Conservation (phyloP, 192 early-diverging fungal genomes). For the Coemansia sp. region DNA sequence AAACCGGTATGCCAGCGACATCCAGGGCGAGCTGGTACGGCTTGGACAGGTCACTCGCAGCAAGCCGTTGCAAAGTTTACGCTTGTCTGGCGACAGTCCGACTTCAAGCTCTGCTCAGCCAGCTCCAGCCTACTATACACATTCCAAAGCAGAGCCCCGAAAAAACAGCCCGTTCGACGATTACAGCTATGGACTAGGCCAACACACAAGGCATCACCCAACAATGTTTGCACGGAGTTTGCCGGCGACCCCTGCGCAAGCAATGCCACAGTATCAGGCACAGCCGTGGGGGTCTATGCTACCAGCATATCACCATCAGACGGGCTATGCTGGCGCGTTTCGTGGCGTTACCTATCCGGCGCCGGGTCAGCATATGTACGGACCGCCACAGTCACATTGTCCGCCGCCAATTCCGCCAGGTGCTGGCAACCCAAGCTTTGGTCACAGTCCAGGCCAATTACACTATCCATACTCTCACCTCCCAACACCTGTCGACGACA, state of each 20-base stretch:
- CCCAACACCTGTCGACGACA: conserved; percentile 3
- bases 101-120: background rate
- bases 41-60: conserved; percentile 5
- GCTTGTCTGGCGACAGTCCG: background rate
- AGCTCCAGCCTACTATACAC: background rate
- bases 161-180: background rate
- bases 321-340: background rate
- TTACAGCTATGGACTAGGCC: background rate
- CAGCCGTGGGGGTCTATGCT: background rate
- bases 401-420: background rate
- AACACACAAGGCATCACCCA: background rate
- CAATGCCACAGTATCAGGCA: background rate
- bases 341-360: background rate
- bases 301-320: background rate
- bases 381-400: background rate
- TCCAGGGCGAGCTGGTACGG: conserved; percentile 28
- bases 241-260: background rate
- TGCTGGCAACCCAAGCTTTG: background rate
- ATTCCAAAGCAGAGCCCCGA: background rate
- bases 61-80: background rate
- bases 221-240: background rate
- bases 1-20: conserved; percentile 20
- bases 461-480: background rate
- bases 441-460: background rate
- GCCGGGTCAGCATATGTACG: background rate